Percentiles rank a stretch among this genome's conserved stretches.
Conservation (phyloP, 345 rosid genomes). For the Stellera chamaejasme region DNA sequence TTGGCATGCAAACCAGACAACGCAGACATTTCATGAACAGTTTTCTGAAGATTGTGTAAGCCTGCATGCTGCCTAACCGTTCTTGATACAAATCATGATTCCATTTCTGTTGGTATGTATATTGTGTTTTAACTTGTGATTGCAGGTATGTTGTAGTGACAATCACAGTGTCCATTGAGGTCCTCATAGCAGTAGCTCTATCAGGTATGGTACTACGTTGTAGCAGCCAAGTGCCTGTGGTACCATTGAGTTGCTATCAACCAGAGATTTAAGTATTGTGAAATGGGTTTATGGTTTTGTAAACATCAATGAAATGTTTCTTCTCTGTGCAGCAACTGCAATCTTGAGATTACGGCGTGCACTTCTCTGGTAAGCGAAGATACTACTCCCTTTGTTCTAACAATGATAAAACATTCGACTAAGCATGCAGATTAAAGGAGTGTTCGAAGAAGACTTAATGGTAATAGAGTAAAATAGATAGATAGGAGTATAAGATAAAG, state of each 20-base stretch:
- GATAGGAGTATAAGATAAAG: too few species aligned
- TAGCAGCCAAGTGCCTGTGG: too few species aligned
- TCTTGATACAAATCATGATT: not conserved
- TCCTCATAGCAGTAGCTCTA: conserved; percentile 33
- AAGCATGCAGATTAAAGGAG: not conserved
- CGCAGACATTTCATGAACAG: conserved; percentile 38
- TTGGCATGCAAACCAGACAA: conserved; percentile 38
- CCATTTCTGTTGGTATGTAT: too few species aligned
- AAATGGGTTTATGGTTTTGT: not conserved
- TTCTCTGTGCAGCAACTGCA: conserved; percentile 37
- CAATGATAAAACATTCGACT: not conserved
- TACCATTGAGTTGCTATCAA: not conserved
- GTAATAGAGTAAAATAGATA: not conserved
- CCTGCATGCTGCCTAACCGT: not conserved
- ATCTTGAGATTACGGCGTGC: conserved; percentile 27
- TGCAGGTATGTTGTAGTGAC: conserved; percentile 45
- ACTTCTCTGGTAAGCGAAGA: conserved; percentile 31
- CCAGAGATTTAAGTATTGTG: too few species aligned
- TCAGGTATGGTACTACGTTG: conserved; percentile 27
- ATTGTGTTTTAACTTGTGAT: not conserved
- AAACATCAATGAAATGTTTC: not conserved
- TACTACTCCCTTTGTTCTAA: not conserved
- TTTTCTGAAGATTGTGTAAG: conserved; percentile 48
- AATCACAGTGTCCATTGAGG: conserved; percentile 34
- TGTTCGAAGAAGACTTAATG: too few species aligned